Percentiles rank a stretch among this genome's conserved stretches.
phyloP scores from a whole-genome alignment of 2,329 filamentous ascomycete species.

The Lithohypha guttulata region DNA sequence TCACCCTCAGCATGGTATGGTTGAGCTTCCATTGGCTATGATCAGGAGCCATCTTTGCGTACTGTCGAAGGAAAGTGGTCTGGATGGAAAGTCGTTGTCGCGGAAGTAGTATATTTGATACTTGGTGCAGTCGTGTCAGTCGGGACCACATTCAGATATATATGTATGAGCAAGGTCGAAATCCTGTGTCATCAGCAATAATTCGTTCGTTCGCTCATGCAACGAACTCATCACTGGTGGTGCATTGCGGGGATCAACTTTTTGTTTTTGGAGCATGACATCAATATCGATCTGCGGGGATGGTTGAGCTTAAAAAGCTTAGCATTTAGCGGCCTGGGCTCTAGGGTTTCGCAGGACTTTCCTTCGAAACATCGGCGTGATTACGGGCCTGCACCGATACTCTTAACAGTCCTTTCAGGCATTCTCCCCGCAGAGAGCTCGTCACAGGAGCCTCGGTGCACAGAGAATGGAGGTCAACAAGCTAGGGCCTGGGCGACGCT shows the following conservation, averaged over 20 bases:
- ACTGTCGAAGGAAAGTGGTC: slow-evolving; percentile 1
- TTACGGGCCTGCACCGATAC: background rate
- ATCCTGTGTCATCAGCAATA: too few species aligned
- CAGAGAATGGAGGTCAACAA: background rate
- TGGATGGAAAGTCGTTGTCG: background rate
- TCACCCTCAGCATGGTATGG: slow-evolving; percentile 72
- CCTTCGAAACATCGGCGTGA: background rate
- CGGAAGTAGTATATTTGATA: background rate
- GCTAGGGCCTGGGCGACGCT: too few species aligned
- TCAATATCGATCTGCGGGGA: background rate
- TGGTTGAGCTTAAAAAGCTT: too few species aligned
- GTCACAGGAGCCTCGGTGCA: slow-evolving; percentile 4
- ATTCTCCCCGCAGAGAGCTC: slow-evolving; percentile 6
- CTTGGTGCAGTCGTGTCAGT: background rate
- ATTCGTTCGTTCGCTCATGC: background rate
- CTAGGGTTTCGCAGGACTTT: too few species aligned
- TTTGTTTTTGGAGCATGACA: background rate
- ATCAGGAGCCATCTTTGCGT: slow-evolving; percentile 18
- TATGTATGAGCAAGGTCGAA: background rate
- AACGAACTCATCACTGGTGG: too few species aligned
- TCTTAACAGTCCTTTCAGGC: background rate
- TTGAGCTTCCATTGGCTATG: slow-evolving; percentile 53
- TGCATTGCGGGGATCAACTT: slow-evolving; percentile 7
- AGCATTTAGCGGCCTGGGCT: too few species aligned
- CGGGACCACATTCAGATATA: background rate